Base-by-base conservation (phyloP, 1,284 basidiomycete species). In the Cutaneotrichosporon cutaneum region DNA sequence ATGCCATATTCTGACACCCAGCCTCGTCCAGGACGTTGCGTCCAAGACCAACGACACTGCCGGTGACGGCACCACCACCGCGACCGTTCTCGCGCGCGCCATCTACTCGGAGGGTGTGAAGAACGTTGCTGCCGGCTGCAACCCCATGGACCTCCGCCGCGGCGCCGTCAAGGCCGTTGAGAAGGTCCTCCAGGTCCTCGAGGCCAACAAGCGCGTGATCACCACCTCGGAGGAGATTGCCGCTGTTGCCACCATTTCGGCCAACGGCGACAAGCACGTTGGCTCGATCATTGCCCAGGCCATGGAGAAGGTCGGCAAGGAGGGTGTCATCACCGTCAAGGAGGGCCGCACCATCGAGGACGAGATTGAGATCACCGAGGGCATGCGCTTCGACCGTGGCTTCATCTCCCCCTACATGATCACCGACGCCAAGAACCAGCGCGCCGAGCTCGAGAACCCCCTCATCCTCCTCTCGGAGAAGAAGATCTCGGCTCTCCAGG, bases 241-340 rank as follows among this genome's bases (percentile, higher is more conserved):
- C 24, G 70, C 82, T 76, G 94, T 99, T 66, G 95, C 95, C 21
- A 99, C 95, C 72, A 99, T 99, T 80, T 96, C 93, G 48, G 95
- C 94, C 61, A 99, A 99, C 81, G 95, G 94, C 65, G 94, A 98
- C 82, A 84, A 83, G 22, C 94, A 98, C 79, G 86, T 99, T 70
- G 95, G 95, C 59, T 88, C 89, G 79, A 86, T 99, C 75, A 98
- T 98, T 80, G 94, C 95, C n/a, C 92, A 94, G 76, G 95, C 95
- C 3, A 98, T 98, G 95, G 95, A 98, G 83, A 97, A 97, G 82
- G 95, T 98, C 66, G 95, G 95, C 78, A 97, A 97, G 84, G 95
- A 99, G 82, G 95, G 95, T 80, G 95, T 98, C 77, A 98, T 99
- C 83, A 99, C 95, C 64, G 94, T 99, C 80, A 97, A 96, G 85